Base-by-base conservation (phyloP, 257 asterid species). In the Nicotiana tabacum region DNA sequence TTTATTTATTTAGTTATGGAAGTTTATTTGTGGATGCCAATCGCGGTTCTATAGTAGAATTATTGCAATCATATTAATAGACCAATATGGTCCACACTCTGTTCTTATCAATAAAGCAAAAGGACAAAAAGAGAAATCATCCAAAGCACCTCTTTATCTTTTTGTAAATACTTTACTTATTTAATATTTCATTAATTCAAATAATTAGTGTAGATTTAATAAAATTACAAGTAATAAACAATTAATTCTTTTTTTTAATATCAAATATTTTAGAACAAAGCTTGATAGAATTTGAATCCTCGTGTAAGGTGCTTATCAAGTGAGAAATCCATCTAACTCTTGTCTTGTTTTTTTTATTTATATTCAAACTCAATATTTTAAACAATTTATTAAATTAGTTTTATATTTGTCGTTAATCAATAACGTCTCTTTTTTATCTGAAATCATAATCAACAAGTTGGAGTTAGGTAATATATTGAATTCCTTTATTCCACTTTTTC, bases 401-500 rank as follows among this genome's bases (percentile, higher is more conserved):
- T 16, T 58, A 18, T 58, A 29, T 58, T 58, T 18, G 27, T 18
- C 29, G 29, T n/a, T 58, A 58, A n/a, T 58, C 8, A 16, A 17
- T 17, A 57, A 57, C 21, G 6, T 57, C 17, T 57, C 62, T 57
- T 13, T 17, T 16, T 16, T 6, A 18, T 18, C 30, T 62, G 21
- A 30, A 32, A 30, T 66, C 21, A 32, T 30, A 66, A 13, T 29
- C 2, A 65, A 12, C 43, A 12, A 5, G 9, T 12, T 15, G 51
- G 76, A 67, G 27, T 33, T 66, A 15, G 24, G 8, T 48, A 72
- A 72, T 24, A 70, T 21, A 9, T 21, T 21, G 29, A 66, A 15
- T 51, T 5, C 43, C 37, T 3, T 53, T 27, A 30, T 53, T 60
- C 82, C 88, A 82, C 76, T 37, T 51, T 82, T 48, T 85, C 89